Percentiles rank a stretch among this genome's conserved stretches.
Evolutionary conservation across 2,329 filamentous ascomycete genomes (phyloP).

Genomic region (Alternaria postmessia): DNA sequence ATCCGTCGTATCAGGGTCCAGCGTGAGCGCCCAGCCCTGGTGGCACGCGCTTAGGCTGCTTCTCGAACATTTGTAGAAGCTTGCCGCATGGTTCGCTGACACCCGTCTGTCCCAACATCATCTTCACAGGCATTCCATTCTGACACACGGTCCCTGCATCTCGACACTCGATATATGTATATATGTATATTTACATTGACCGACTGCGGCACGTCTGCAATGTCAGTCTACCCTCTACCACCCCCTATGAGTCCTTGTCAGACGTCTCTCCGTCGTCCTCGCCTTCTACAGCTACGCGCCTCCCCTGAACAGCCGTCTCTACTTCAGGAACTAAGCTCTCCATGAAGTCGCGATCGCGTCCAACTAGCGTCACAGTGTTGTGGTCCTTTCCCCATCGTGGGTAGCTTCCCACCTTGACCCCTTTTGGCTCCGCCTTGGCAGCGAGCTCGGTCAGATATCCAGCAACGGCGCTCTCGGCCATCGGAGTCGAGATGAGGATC

Average conservation of each 20-base stretch:
- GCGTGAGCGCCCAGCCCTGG: neutral
- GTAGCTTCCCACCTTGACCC: constrained; percentile 95
- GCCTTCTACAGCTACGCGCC: constrained; percentile 73
- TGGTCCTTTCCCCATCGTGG: constrained; percentile 86
- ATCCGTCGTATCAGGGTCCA: constrained; percentile 4
- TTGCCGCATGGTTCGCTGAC: constrained; percentile 22
- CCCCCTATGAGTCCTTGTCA: constrained; percentile 48
- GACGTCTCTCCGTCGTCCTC: constrained; percentile 55
- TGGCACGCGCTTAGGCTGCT: constrained; percentile 26
- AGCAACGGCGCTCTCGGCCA: constrained; percentile 86
- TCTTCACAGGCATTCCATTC: constrained; percentile 26
- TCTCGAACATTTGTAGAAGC: constrained; percentile 43
- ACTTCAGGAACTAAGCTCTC: constrained; percentile 83
- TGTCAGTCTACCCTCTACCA: constrained; percentile 32
- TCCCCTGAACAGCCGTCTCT: constrained; percentile 76
- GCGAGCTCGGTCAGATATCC: constrained; percentile 83
- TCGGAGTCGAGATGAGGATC: constrained; percentile 84
- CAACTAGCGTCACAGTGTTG: constrained; percentile 91
- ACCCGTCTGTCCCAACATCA: constrained; percentile 20
- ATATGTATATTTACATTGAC: neutral
- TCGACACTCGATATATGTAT: neutral
- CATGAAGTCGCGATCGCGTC: constrained; percentile 76
- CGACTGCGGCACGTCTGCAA: constrained; percentile 4
- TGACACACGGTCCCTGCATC: constrained; percentile 25
- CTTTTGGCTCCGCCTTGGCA: constrained; percentile 72